phyloP scores from a whole-genome alignment of 768 basidiomycete species.

The Agrocybe praecox region DNA sequence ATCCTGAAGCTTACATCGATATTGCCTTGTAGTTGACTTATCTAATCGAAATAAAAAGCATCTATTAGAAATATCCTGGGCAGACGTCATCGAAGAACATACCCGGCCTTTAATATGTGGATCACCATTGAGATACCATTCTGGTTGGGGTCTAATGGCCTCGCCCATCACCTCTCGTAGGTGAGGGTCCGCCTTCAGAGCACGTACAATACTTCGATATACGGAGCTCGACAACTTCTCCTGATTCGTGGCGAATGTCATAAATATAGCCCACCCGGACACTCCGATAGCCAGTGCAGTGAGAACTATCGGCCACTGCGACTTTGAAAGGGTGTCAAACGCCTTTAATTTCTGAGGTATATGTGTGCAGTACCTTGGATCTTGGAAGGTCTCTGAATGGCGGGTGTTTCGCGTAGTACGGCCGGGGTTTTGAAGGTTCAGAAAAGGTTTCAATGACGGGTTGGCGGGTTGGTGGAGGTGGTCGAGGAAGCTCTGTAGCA shows the following conservation, averaged over 20 bases:
- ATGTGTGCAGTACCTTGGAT: conserved; percentile 26
- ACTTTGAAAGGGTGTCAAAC: conserved; percentile 25
- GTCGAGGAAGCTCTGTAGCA: conserved; percentile 22
- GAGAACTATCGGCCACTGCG: conserved; percentile 61
- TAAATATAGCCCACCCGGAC: conserved; percentile 67
- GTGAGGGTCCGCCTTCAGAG: conserved; percentile 52
- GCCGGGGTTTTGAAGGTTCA: conserved; percentile 36
- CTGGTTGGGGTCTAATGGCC: conserved; percentile 63
- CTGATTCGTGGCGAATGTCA: conserved; percentile 72
- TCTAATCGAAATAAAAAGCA: conserved; percentile 42
- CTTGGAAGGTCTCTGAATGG: conserved; percentile 37
- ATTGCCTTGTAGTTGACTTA: conserved; percentile 74
- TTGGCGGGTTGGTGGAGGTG: conserved; percentile 21
- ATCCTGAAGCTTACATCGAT: conserved; percentile 79
- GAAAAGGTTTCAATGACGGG: conserved; percentile 24
- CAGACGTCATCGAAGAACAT: conserved; percentile 23
- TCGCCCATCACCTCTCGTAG: conserved; percentile 62
- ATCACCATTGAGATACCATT: conserved; percentile 79
- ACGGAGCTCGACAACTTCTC: conserved; percentile 80
- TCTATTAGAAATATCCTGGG: neutral
- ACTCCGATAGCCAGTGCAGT: conserved; percentile 54
- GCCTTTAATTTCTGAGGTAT: neutral
- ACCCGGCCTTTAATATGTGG: conserved; percentile 73
- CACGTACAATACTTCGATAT: conserved; percentile 64
- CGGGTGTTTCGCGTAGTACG: conserved; percentile 37